Base-by-base conservation (phyloP, 176 grass and related monocot genomes). In the Triticum urartu region DNA sequence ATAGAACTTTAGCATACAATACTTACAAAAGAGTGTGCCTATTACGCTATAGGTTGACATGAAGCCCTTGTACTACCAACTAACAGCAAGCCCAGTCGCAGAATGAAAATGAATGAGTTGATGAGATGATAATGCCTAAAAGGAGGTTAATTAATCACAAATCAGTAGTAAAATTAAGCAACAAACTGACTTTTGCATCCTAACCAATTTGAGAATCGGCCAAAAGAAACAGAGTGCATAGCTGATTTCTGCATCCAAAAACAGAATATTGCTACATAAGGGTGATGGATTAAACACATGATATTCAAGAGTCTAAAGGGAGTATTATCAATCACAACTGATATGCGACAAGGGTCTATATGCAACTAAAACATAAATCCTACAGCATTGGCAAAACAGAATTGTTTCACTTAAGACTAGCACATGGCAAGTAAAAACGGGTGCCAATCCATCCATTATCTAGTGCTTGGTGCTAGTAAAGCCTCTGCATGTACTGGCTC, bases 1-100 rank as follows among this genome's bases (percentile, higher is more conserved):
- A 86, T 87, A 69, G 85, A 80, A 73, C 43, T 61, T 80, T 50
- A 90, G 62, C 45, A 86, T 30, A 79, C 3, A 79, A 61, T 65
- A 77, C 34, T 26, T 7, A 21, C 22, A 52, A 80, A 64, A 71
- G 34, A 59, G 47, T 68, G 77, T 21, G 2, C 20, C 18, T 43
- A 56, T 59, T 75, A 7, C 18, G 42, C 33, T 67, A 11, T 33
- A 83, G 20, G 69, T 5, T 34, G 54, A 68, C 12, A 78, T 33
- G 15, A 34, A 17, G 48, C 14, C 33, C 38, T 66, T 43, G 21
- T 67, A 13, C 25, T 67, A 14, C n/a, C 24, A 69, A 64, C 80
- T 70, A 88, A 65, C 35, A 64, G 33, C 8, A 80, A 39, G 10
- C 20, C 47, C 18, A 86, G 17, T 78, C 71, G 61, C 40, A 78